Conservation (phyloP, 2,329 filamentous ascomycete species). For the Microcyclosporella mali region DNA sequence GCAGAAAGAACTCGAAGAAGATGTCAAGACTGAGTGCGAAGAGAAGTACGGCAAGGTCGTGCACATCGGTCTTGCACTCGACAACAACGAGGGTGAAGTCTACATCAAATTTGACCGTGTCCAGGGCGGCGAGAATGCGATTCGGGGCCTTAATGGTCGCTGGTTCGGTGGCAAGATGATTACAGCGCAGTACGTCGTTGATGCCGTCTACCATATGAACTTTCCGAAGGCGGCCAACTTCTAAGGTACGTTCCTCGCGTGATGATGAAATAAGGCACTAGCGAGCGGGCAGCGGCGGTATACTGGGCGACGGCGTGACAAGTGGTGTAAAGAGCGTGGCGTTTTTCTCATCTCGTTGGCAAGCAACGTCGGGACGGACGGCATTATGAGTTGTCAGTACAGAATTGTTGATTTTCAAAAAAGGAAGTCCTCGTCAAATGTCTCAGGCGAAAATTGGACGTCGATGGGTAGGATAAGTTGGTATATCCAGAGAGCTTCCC, state of each 20-base stretch:
- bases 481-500: too few species aligned
- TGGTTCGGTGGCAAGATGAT: constrained; percentile 93
- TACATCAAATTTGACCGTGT: constrained; percentile 98
- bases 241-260: constrained; percentile 7
- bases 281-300: background rate
- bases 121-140: constrained; percentile 90
- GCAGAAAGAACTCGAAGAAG: constrained; percentile 90
- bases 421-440: too few species aligned
- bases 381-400: too few species aligned
- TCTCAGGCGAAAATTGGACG: too few species aligned
- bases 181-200: constrained; percentile 90
- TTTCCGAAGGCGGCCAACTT: constrained; percentile 30
- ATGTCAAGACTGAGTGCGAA: constrained; percentile 88
- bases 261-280: background rate
- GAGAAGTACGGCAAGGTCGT: constrained; percentile 95
- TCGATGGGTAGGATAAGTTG: too few species aligned
- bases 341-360: too few species aligned
- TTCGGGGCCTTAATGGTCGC: constrained; percentile 93
- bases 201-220: constrained; percentile 76
- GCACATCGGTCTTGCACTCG: constrained; percentile 73
- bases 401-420: too few species aligned
- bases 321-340: too few species aligned
- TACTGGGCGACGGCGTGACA: too few species aligned
- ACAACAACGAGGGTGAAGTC: constrained; percentile 92
- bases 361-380: too few species aligned